A percentile compares a stretch with the other conserved stretches of the same genome.
phyloP scores from a whole-genome alignment of 2,329 filamentous ascomycete species.

The Alternaria gaisen region DNA sequence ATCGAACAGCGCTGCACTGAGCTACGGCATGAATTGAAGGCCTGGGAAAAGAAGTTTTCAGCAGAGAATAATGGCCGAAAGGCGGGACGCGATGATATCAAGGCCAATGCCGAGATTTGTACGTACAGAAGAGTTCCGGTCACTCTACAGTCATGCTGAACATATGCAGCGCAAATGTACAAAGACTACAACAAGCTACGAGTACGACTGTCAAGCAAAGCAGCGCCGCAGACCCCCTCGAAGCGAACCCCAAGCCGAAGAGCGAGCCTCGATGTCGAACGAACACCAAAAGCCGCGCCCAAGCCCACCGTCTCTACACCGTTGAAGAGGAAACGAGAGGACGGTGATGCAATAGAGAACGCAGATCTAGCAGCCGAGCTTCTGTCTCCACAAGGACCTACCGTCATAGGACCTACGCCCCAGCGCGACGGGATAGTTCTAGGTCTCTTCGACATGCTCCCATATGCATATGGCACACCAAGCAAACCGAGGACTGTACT shows the following conservation, averaged over 20 bases:
- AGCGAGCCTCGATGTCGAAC: constrained; percentile 28
- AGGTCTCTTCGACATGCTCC: constrained; percentile 77
- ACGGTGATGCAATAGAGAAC: constrained; percentile 25
- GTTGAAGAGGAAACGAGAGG: constrained; percentile 44
- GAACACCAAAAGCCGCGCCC: constrained; percentile 38
- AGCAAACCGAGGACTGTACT: constrained; percentile 46
- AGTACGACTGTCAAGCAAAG: constrained; percentile 37
- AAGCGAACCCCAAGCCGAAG: constrained; percentile 38
- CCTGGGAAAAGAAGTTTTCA: constrained; percentile 76
- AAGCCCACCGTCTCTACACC: constrained; percentile 36
- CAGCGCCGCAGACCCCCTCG: constrained; percentile 44
- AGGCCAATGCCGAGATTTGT: constrained; percentile 76
- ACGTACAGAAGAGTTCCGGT: constrained; percentile 37
- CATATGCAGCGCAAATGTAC: constrained; percentile 71
- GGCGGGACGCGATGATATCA: constrained; percentile 78
- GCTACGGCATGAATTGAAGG: constrained; percentile 78
- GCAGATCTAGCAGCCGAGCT: constrained; percentile 23
- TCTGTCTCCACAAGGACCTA: constrained; percentile 44
- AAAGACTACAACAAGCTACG: constrained; percentile 76
- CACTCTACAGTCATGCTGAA: constrained; percentile 19
- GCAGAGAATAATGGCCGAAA: constrained; percentile 71
- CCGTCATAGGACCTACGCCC: constrained; percentile 75
- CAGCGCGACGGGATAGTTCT: constrained; percentile 80
- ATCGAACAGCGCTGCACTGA: constrained; percentile 77
- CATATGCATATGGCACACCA: constrained; percentile 62